phyloP scores from a whole-genome alignment of 352 stramenopile species.

The Saprolegnia diclina region DNA sequence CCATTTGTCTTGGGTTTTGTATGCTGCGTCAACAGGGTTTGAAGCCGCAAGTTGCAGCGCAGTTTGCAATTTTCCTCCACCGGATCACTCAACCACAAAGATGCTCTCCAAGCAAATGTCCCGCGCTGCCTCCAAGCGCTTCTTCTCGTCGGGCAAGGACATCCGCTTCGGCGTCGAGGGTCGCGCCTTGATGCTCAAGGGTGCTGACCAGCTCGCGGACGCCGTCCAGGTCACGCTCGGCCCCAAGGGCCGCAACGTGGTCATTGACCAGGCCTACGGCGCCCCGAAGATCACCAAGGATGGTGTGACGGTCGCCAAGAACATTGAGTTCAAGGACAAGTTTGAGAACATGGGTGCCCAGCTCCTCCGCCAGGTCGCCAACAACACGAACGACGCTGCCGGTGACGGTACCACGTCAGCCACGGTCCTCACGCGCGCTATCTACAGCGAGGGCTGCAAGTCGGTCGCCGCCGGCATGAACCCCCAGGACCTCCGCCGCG shows the following conservation, averaged over 20 bases:
- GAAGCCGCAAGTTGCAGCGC: background rate
- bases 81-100: constrained; percentile 11
- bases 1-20: constrained; percentile 24
- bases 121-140: constrained; percentile 45
- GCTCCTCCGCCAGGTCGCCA: constrained; percentile 86
- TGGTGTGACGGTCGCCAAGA: constrained; percentile 96
- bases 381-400: constrained; percentile 99
- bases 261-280: constrained; percentile 98
- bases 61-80: constrained; percentile 28
- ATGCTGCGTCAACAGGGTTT: constrained; percentile 12
- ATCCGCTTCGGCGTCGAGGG: constrained; percentile 99
- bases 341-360: constrained; percentile 89
- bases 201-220: constrained; percentile 98
- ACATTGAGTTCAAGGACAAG: constrained; percentile 96
- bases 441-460: constrained; percentile 99
- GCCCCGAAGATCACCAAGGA: constrained; percentile 98
- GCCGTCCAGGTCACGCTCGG: constrained; percentile 99
- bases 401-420: constrained; percentile 99
- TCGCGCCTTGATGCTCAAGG: constrained; percentile 96
- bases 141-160: constrained; percentile 93
- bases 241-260: constrained; percentile 99
- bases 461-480: constrained; percentile 99
- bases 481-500: constrained; percentile 97
- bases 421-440: constrained; percentile 97
- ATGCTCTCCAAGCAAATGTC: constrained; percentile 30